A percentile compares a stretch with the other conserved stretches of the same genome.
These are phyloP conservation scores for Phtheirospermum japonicum DNA, from an alignment of 257 asterid species.

Conservation along the genomic window DNA sequence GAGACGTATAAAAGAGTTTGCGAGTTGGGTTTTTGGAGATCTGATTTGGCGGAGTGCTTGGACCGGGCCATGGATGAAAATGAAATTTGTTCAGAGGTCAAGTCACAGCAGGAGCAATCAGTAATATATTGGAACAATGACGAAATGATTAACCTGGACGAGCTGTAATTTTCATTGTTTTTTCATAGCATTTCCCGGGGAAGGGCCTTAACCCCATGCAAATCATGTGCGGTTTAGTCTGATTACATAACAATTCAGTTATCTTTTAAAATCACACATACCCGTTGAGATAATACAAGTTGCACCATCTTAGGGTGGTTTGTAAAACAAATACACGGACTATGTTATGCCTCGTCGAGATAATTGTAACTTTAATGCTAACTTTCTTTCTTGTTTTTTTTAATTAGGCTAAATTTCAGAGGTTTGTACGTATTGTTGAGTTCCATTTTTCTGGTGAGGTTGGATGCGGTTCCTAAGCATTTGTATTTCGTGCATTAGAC, in stretches of 20 bases:
- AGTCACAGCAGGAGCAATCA: conserved; percentile 36
- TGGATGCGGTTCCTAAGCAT: neutral
- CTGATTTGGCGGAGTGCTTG: conserved; percentile 62
- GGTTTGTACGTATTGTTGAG: conserved; percentile 2
- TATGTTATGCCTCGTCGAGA: neutral
- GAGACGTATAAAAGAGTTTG: conserved; percentile 55
- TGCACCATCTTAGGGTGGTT: neutral
- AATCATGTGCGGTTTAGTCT: neutral
- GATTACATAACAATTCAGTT: neutral
- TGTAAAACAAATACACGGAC: neutral
- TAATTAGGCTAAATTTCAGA: no score
- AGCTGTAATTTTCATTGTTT: conserved; percentile 39
- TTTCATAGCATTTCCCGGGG: neutral
- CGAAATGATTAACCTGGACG: conserved; percentile 67
- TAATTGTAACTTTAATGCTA: neutral
- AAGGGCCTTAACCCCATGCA: conserved; percentile 10
- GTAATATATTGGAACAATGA: conserved; percentile 56
- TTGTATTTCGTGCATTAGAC: neutral
- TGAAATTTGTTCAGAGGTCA: conserved; percentile 33
- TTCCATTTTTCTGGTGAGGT: conserved; percentile 4
- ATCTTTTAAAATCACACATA: neutral
- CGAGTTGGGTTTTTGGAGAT: conserved; percentile 47
- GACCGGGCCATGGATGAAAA: conserved; percentile 53
- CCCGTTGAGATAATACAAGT: neutral
- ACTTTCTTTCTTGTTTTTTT: no score